A percentile compares a stretch with the other conserved stretches of the same genome.
These are phyloP conservation scores for Backusella mclennaniae DNA, from an alignment of 192 early-diverging fungal genomes.

Conservation along the genomic window DNA sequence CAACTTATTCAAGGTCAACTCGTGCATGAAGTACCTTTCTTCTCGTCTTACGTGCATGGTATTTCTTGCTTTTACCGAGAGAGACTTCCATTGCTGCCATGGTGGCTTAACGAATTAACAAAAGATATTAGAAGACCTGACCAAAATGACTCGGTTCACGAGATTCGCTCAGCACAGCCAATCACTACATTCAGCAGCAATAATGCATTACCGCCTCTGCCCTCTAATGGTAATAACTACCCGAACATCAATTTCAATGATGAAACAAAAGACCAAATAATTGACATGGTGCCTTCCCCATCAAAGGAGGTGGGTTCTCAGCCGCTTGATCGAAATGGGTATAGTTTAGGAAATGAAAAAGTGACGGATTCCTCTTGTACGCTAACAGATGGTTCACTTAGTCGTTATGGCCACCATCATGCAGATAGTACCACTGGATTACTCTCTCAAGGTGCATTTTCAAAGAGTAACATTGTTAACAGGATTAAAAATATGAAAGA, in stretches of 20 bases:
- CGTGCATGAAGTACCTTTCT: conserved; percentile 8
- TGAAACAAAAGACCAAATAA: background rate
- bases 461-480: background rate
- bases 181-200: background rate
- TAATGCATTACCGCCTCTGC: background rate
- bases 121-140: background rate
- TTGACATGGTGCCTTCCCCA: background rate
- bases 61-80: background rate
- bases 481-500: background rate
- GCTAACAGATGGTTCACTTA: background rate
- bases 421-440: background rate
- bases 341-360: background rate
- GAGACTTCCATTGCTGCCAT: background rate
- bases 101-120: background rate
- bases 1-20: conserved; percentile 2
- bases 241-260: background rate
- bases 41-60: conserved; percentile 7
- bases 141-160: background rate
- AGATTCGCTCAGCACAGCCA: background rate
- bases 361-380: background rate
- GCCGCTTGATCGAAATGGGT: background rate
- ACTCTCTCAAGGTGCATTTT: background rate
- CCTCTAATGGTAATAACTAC: background rate
- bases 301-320: background rate
- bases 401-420: background rate